phyloP scores from a whole-genome alignment of 305 asterid genomes.

The Fraxinus greggii region DNA sequence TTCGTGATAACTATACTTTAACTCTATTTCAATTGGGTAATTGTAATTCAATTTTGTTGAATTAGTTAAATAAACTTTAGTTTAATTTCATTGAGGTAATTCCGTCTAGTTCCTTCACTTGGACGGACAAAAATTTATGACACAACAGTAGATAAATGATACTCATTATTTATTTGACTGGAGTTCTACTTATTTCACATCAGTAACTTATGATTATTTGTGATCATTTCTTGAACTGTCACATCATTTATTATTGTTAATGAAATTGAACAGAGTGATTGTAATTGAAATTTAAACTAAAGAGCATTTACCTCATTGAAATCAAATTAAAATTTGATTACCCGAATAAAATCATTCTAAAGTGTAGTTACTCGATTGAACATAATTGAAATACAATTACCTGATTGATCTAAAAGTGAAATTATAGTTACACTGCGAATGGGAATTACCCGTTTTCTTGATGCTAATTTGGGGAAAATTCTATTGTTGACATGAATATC shows the following conservation, averaged over 20 bases:
- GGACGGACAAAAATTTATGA: not conserved
- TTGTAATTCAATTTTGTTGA: not conserved
- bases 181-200: not conserved
- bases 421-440: not conserved
- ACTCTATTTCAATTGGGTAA: not conserved
- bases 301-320: not conserved
- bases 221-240: not conserved
- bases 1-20: not conserved
- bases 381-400: not conserved
- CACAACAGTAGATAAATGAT: not conserved
- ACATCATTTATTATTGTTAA: not conserved
- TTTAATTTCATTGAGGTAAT: not conserved
- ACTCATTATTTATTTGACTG: not conserved
- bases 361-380: not conserved
- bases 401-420: not conserved
- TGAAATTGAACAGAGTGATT: not conserved
- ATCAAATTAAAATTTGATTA: not conserved
- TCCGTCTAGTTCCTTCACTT: not conserved
- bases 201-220: not conserved
- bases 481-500: slow-evolving; percentile 8
- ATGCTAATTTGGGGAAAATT: slow-evolving; percentile 10
- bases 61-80: not conserved
- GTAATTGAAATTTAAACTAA: not conserved
- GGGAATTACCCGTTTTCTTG: not conserved
- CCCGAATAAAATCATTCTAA: not conserved